Conservation (phyloP, 208 protist genomes). For the Tetramitus jugosus region DNA sequence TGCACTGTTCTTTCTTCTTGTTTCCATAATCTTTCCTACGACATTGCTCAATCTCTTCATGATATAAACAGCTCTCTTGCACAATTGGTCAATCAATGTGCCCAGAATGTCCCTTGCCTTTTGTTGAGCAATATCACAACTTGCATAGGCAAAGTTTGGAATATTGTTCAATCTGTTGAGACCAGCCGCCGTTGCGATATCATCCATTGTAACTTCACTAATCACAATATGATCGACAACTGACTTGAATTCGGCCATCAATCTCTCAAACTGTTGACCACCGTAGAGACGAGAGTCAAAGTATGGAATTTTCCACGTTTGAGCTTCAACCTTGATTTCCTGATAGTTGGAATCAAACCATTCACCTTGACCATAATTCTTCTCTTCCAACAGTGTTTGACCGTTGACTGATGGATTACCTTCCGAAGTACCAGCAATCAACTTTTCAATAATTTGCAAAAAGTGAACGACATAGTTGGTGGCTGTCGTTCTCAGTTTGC, state of each 20-base stretch:
- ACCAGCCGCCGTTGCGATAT: conserved; percentile 45
- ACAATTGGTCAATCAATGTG: conserved; percentile 43
- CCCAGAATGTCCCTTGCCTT: conserved; percentile 34
- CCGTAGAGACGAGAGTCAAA: conserved; percentile 45
- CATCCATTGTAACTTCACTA: conserved; percentile 40
- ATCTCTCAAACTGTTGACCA: conserved; percentile 48
- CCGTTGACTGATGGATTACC: conserved; percentile 44
- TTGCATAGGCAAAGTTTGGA: conserved; percentile 47
- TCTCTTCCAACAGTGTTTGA: conserved; percentile 49
- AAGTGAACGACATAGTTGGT: conserved; percentile 42
- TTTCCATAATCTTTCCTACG: conserved; percentile 37
- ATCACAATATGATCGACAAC: conserved; percentile 36
- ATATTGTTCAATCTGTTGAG: conserved; percentile 49
- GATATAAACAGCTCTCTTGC: conserved; percentile 39
- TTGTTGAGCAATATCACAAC: conserved; percentile 39
- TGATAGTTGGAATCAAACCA: conserved; percentile 39
- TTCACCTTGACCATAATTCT: conserved; percentile 31
- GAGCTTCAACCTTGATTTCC: conserved; percentile 36
- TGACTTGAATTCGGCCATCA: conserved; percentile 45
- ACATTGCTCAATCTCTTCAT: conserved; percentile 41
- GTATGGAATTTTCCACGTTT: conserved; percentile 41
- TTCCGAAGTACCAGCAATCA: conserved; percentile 28
- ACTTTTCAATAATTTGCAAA: conserved; percentile 41
- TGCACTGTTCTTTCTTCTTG: conserved; percentile 32
- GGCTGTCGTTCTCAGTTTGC: conserved; percentile 32